These are phyloP conservation scores for Backusella circina DNA, from an alignment of 192 early-diverging fungal genomes.

Conservation along the genomic window DNA sequence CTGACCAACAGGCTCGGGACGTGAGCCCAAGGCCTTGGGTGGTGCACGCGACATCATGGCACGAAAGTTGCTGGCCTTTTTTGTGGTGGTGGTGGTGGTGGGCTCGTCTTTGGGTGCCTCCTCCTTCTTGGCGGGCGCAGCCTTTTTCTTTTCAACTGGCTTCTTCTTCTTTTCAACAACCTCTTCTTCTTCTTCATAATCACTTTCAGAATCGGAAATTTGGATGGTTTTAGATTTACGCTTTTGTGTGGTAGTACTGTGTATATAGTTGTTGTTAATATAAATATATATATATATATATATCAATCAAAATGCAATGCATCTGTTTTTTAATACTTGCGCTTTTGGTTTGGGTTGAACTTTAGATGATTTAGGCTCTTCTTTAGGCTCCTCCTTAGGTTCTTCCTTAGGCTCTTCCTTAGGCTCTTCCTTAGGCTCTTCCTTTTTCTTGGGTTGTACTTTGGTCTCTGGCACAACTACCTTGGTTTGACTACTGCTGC, in stretches of 20 bases:
- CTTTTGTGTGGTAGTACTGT: not conserved
- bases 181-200: not conserved
- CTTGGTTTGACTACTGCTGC: not conserved
- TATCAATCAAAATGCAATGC: not conserved
- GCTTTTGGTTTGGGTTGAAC: not conserved
- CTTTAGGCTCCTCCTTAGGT: not conserved
- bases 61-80: not conserved
- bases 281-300: not conserved
- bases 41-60: slow-evolving; percentile 15
- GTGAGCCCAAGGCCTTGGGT: slow-evolving; percentile 30
- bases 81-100: not conserved
- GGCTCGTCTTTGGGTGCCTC: not conserved
- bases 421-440: not conserved
- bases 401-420: not conserved
- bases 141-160: not conserved
- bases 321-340: not conserved
- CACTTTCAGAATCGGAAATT: not conserved
- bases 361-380: not conserved
- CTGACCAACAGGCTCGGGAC: slow-evolving; percentile 20
- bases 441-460: not conserved
- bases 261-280: not conserved
- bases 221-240: not conserved
- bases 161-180: not conserved
- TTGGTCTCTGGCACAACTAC: not conserved
- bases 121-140: not conserved